Base-by-base conservation (phyloP, 2,329 filamentous ascomycete species). In the Alternaria triticina region DNA sequence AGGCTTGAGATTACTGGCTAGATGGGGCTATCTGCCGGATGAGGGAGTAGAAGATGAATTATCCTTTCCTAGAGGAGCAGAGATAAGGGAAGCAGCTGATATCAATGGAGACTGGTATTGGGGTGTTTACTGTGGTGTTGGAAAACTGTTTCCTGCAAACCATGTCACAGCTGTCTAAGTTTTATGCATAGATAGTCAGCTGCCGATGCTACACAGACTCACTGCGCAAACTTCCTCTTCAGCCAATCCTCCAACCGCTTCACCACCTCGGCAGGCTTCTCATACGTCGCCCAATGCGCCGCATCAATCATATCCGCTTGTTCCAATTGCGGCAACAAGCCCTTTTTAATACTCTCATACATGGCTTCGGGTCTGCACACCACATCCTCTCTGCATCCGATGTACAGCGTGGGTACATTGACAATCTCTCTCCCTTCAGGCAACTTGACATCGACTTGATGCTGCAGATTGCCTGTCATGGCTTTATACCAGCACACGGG, bases 91-190 rank as follows among this genome's bases (percentile, higher is more conserved):
- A 82, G 88, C 91, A 40, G 91, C 95, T 77, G 91, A 96, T 78
- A 88, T 96, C 51, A 97, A 97, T 77, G 92, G 90, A 17, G 94
- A 97, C 77, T 98, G 94, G 94, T 94, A 87, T 74, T 91, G 90
- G 82, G 95, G 95, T 0, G 89, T 89, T 27, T 97, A 97, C 83
- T 94, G 93, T 81, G 94, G 93, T 0, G 83, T 82, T 23, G 89
- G 88, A 70, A 94, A 93, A 0, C 73, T 97, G 68, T 96, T 97
- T 75, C 94, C 94, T 5, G 89, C 90, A 7, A 87, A 88, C 8
- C 95, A 95, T 84, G 91, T 72, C 8, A 54, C 63, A n/a, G 28
- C 58, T 12, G 22, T 66, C 12, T 72, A 51, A 17, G 57, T 40
- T 40, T 40, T 40, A 40, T 40, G n/a, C n/a, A 40, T 40, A 40